phyloP scores from a whole-genome alignment of 2,329 filamentous ascomycete species.

The Periconia digitata region DNA sequence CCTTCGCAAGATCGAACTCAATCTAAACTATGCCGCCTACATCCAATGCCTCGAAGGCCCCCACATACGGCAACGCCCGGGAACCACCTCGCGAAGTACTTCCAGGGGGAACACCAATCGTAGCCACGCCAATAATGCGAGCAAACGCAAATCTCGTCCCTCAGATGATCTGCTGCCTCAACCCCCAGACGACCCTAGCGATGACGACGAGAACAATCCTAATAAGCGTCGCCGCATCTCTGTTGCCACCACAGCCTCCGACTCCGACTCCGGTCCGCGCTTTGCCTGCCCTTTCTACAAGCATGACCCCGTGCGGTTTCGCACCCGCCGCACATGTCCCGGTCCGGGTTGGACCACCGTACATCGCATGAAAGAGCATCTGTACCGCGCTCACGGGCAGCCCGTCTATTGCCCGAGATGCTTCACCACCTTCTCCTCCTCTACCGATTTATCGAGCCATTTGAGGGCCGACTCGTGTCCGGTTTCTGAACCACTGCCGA shows the following conservation, averaged over 20 bases:
- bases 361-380: constrained; percentile 47
- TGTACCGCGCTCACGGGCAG: constrained; percentile 44
- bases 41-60: constrained; percentile 21
- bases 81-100: neutral
- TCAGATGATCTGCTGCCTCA: constrained; percentile 12
- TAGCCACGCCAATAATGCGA: neutral
- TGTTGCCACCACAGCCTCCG: constrained; percentile 22
- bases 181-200: constrained; percentile 10
- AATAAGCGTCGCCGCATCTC: constrained; percentile 31
- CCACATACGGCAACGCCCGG: constrained; percentile 6
- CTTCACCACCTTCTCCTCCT: constrained; percentile 38
- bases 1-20: constrained; percentile 31
- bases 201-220: constrained; percentile 23
- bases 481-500: constrained; percentile 20
- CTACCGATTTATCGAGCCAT: constrained; percentile 36
- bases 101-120: neutral
- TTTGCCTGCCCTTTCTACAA: constrained; percentile 48
- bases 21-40: constrained; percentile 25
- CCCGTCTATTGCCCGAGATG: constrained; percentile 44
- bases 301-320: constrained; percentile 41
- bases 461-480: constrained; percentile 29
- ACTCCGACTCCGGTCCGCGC: constrained; percentile 26
- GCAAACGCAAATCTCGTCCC: constrained; percentile 25
- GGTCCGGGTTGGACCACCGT: constrained; percentile 44
- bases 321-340: constrained; percentile 39